These are phyloP conservation scores for Lupinus albus DNA, from an alignment of 306 rosid species.

Conservation along the genomic window DNA sequence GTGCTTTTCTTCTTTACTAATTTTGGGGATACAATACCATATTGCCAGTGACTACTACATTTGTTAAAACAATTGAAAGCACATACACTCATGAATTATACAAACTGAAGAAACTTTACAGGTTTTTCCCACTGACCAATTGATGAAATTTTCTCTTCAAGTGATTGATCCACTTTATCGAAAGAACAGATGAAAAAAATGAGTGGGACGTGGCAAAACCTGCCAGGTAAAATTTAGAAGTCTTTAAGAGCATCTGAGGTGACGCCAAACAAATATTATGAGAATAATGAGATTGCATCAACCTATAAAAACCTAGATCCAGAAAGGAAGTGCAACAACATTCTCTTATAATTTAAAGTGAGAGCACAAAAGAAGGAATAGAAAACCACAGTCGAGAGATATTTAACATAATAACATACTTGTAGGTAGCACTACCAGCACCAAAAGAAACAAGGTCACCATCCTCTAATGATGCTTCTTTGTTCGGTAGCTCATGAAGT, in stretches of 20 bases:
- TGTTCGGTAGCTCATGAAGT: constrained; percentile 77
- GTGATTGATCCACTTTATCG: constrained; percentile 52
- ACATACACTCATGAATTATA: constrained; percentile 27
- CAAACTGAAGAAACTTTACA: constrained; percentile 33
- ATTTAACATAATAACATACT: constrained; percentile 55
- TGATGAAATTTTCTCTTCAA: constrained; percentile 69
- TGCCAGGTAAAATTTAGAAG: constrained; percentile 48
- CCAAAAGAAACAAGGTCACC: constrained; percentile 86
- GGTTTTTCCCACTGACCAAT: constrained; percentile 66
- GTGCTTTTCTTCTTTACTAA: constrained; percentile 21
- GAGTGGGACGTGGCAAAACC: constrained; percentile 79
- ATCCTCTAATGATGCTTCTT: constrained; percentile 67
- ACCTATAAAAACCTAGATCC: constrained; percentile 17
- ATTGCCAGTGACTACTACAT: constrained; percentile 19
- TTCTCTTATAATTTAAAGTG: constrained; percentile 16
- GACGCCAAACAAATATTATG: constrained; percentile 22
- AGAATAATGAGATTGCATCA: constrained; percentile 21
- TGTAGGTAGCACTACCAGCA: constrained; percentile 84
- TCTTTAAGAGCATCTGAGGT: constrained; percentile 17
- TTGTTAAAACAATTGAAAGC: constrained; percentile 27
- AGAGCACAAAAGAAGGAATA: constrained; percentile 24
- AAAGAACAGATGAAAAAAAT: constrained; percentile 53
- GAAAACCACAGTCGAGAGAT: constrained; percentile 23
- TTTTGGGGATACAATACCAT: constrained; percentile 11
- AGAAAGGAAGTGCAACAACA: constrained; percentile 26